Evolutionary conservation across 192 early-diverging fungal species (phyloP).

Genomic region (Entomortierella chlamydospora): DNA sequence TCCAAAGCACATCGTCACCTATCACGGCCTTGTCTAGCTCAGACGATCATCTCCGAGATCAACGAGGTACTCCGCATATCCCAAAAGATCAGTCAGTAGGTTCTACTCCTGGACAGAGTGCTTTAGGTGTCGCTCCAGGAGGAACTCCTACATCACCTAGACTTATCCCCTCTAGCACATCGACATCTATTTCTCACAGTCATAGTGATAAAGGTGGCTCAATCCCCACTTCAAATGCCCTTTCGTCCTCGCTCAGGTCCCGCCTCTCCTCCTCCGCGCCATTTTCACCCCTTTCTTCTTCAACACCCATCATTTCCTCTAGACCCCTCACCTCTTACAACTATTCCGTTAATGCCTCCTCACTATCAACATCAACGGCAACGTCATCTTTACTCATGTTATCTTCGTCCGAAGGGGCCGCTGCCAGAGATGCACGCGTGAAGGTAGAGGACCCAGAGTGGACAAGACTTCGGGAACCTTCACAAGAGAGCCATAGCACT

Average conservation of each 20-base stretch:
- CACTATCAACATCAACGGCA: constrained; percentile 23
- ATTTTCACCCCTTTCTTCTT: constrained; percentile 20
- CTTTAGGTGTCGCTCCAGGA: neutral
- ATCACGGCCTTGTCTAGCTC: neutral
- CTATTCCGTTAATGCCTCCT: constrained; percentile 3
- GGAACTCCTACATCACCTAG: no score
- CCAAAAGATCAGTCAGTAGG: neutral
- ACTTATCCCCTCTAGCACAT: neutral
- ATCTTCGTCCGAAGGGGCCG: constrained; percentile 21
- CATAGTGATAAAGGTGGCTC: constrained; percentile 10
- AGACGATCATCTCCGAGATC: neutral
- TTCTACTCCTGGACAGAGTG: neutral
- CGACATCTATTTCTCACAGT: neutral
- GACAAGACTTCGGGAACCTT: neutral
- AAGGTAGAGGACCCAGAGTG: constrained; percentile 29
- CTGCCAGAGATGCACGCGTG: constrained; percentile 8
- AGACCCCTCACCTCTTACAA: constrained; percentile 7
- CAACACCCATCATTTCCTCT: constrained; percentile 30
- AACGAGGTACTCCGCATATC: neutral
- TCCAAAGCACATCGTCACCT: neutral
- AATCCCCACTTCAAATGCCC: constrained; percentile 22
- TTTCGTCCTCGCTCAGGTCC: constrained; percentile 28
- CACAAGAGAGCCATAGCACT: constrained; percentile 6
- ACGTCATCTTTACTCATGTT: constrained; percentile 36
- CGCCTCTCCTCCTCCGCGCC: constrained; percentile 20